A percentile compares a stretch with the other conserved stretches of the same genome.
phyloP scores from a whole-genome alignment of 2,329 filamentous ascomycete genomes.

The Colletotrichum sublineola region DNA sequence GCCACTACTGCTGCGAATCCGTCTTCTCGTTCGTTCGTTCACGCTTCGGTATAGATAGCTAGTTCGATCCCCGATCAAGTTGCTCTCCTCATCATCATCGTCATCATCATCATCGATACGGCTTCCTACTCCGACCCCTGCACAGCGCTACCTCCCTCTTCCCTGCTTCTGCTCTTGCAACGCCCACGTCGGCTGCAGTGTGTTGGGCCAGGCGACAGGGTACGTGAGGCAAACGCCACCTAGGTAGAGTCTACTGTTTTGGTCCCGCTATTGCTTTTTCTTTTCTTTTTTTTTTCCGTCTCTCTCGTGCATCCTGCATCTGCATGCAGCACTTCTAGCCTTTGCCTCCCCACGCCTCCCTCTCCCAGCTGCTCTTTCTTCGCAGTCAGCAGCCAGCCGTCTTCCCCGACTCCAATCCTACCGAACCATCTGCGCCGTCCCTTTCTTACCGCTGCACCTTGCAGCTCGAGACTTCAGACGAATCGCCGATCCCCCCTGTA shows the following conservation, averaged over 20 bases:
- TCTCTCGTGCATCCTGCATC: not conserved
- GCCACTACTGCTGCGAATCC: not conserved
- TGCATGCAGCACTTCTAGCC: not conserved
- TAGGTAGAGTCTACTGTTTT: constrained; percentile 14
- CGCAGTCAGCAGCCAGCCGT: not conserved
- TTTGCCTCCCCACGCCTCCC: not conserved
- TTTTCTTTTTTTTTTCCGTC: not conserved
- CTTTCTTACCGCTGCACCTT: not conserved
- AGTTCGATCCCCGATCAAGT: constrained; percentile 6
- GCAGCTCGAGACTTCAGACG: constrained; percentile 32
- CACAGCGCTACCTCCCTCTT: constrained; percentile 2
- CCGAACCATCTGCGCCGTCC: constrained; percentile 3
- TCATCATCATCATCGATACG: not conserved
- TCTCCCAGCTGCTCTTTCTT: too few species aligned
- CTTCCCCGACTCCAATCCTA: not conserved
- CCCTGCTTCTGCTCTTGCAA: constrained; percentile 9
- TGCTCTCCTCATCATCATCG: not conserved
- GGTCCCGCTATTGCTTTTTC: constrained; percentile 12
- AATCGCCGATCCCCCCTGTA: constrained; percentile 36
- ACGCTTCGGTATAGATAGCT: not conserved
- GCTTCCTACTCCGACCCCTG: not conserved
- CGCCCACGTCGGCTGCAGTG: constrained; percentile 26
- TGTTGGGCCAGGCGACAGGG: constrained; percentile 14
- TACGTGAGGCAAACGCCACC: constrained; percentile 22
- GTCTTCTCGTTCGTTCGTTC: not conserved